These are phyloP conservation scores for Acer negundo DNA, from an alignment of 345 rosid genomes.

Conservation along the genomic window DNA sequence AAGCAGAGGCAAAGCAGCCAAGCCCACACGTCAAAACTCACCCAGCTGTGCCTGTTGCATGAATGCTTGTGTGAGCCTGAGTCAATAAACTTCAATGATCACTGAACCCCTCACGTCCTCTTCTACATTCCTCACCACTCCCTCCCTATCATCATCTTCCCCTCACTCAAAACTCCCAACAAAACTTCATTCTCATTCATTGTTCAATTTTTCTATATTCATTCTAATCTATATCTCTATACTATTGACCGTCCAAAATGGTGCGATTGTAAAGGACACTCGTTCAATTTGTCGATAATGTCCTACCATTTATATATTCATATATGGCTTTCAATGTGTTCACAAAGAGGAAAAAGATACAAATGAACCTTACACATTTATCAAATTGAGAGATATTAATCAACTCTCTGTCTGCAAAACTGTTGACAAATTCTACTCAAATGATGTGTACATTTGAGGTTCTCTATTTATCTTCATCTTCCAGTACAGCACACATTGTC, in stretches of 20 bases:
- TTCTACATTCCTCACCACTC: constrained; percentile 5
- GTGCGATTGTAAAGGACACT: too few relatives aligned
- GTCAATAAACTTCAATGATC: too few relatives aligned
- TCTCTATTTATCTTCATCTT: neutral
- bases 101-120: neutral
- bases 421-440: constrained; percentile 9
- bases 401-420: constrained; percentile 10
- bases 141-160: neutral
- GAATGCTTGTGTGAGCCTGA: too few relatives aligned
- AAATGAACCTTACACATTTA: neutral
- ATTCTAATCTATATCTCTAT: too few relatives aligned
- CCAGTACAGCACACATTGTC: constrained; percentile 24
- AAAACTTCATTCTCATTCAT: neutral
- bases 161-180: neutral
- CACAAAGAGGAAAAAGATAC: neutral
- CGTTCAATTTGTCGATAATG: too few relatives aligned
- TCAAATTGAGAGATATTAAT: neutral
- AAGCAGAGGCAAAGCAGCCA: too few relatives aligned
- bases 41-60: too few relatives aligned
- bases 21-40: too few relatives aligned
- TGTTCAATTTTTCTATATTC: neutral
- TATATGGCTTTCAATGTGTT: neutral
- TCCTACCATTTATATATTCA: too few relatives aligned
- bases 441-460: constrained; percentile 32
- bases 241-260: too few relatives aligned